Conservation (phyloP, 768 basidiomycete genomes). For the Boletus sensibilis region DNA sequence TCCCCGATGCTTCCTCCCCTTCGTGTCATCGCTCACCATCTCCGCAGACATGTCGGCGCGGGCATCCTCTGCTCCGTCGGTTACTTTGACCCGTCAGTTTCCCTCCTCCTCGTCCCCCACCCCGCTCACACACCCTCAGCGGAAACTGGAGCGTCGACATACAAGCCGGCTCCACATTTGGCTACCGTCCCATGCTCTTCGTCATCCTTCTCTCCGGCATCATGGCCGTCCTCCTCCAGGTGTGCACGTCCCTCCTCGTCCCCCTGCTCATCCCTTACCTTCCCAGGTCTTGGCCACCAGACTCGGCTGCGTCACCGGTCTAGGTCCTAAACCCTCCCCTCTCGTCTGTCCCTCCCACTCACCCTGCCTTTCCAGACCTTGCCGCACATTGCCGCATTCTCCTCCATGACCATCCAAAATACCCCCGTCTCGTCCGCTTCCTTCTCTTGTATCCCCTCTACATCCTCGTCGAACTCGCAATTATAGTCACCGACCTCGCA, state of each 20-base stretch:
- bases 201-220: constrained; percentile 46
- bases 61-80: constrained; percentile 41
- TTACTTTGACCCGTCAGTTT: constrained; percentile 35
- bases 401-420: constrained; percentile 42
- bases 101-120: neutral
- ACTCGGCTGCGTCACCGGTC: constrained; percentile 37
- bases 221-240: constrained; percentile 45
- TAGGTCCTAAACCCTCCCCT: constrained; percentile 11
- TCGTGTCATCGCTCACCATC: constrained; percentile 26
- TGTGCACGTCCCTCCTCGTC: neutral
- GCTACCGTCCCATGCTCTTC: constrained; percentile 46
- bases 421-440: constrained; percentile 39
- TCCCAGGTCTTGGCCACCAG: constrained; percentile 40
- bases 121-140: constrained; percentile 4
- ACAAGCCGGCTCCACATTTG: constrained; percentile 42
- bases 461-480: constrained; percentile 46
- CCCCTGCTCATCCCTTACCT: neutral
- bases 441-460: constrained; percentile 48
- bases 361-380: constrained; percentile 34
- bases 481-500: constrained; percentile 57
- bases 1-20: neutral
- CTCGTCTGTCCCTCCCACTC: neutral
- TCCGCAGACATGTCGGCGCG: constrained; percentile 37
- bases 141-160: constrained; percentile 48
- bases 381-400: constrained; percentile 49